Evolutionary conservation across 2,329 filamentous ascomycete species (phyloP), one percentile per base, ranked within the genome.

Genomic region (Diaporthe sp.): DNA sequence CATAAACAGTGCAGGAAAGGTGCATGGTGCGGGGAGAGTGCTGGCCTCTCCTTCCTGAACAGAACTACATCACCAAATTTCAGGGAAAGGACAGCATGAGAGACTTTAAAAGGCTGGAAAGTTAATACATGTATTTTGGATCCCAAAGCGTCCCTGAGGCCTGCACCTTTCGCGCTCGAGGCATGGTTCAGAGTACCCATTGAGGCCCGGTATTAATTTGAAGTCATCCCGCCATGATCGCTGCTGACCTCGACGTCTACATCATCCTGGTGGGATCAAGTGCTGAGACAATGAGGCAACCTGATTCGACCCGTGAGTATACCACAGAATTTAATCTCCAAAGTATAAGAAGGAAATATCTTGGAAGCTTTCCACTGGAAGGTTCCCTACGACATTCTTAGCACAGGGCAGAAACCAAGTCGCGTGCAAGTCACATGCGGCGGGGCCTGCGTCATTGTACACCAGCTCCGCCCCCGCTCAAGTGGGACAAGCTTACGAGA

Each of bases 401-500:
- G 27, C 25, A 17, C 17, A 15, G 8, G 6, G 19, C 8, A 13
- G 58, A 27, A 44, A 19, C 44, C 17, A 13, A 37, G 19, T 27
- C 27, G 9, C 53, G 53, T 70, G 53, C 22, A n/a, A 51, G 37
- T 35, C 27, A n/a, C 42, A n/a, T 50, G 44, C 44, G 25, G 63
- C 47, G 63, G 63, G 47, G 32, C 15, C 2, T 17, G 42, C 22
- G 63, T 51, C 63, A 66, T 53, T 66, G 12, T n/a, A 10, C 2
- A 15, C 9, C n/a, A 25, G 30, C 8, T 51, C 37, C 30, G 27
- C 55, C 69, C 68, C 69, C 56, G 42, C 55, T 51, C 69, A n/a
- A 50, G 69, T 61, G 55, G 68, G 69, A 59, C 55, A 8, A n/a
- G 53, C 55, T 71, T 71, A 51, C 63, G 32, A 68, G 63, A 53